Conservation (phyloP, 345 rosid species). For the Gossypium bickii region DNA sequence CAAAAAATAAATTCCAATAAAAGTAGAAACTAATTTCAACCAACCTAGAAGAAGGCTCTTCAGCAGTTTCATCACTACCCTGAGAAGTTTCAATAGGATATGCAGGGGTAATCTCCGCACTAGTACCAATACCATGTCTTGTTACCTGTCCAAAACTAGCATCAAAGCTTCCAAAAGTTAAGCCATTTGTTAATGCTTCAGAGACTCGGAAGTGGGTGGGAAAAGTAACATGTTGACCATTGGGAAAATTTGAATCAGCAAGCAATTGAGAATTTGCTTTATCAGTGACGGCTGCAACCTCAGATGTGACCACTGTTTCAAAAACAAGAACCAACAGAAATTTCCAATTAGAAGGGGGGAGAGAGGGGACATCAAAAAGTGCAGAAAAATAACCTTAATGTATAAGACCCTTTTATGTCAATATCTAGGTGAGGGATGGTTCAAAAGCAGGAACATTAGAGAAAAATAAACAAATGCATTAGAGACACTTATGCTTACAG, state of each 20-base stretch:
- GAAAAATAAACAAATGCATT: no score
- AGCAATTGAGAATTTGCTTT: constrained; percentile 32
- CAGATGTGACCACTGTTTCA: constrained; percentile 32
- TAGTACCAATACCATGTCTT: constrained; percentile 24
- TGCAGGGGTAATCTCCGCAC: constrained; percentile 33
- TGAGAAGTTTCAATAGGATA: constrained; percentile 32
- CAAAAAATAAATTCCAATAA: neutral
- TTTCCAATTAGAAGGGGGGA: neutral
- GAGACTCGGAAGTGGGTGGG: constrained; percentile 72
- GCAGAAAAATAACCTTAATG: no score
- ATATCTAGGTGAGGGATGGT: no score
- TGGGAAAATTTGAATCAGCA: constrained; percentile 31
- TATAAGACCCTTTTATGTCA: no score
- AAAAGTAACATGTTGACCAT: constrained; percentile 65
- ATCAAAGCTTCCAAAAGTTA: constrained; percentile 87
- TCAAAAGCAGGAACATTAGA: no score
- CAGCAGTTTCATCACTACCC: constrained; percentile 34
- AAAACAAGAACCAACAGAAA: constrained; percentile 13
- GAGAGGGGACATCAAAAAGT: no score
- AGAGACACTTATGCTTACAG: no score
- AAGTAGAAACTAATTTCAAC: constrained; percentile 23
- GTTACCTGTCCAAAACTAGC: constrained; percentile 34
- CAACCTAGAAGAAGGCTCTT: constrained; percentile 56
- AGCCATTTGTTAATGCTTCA: constrained; percentile 38
- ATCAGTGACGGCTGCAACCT: constrained; percentile 25